A percentile compares a stretch with the other conserved stretches of the same genome.
phyloP scores from a whole-genome alignment of 2,329 filamentous ascomycete genomes.

The Trichophyton schoenleinii region DNA sequence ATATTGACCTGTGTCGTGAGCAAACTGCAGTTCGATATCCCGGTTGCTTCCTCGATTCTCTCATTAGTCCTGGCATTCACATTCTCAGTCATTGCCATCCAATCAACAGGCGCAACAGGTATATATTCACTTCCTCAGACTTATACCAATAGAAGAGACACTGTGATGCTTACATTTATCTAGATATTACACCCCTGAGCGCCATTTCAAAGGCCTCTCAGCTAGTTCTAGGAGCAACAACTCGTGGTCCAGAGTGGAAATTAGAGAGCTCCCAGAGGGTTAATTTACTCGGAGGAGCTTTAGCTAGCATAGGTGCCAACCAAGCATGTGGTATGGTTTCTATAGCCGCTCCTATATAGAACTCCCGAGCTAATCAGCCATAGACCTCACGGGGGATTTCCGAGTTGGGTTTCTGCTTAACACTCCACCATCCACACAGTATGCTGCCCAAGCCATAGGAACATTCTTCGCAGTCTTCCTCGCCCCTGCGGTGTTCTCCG shows the following conservation, averaged over 20 bases:
- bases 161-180: neutral
- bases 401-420: constrained; percentile 54
- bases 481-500: constrained; percentile 53
- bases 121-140: neutral
- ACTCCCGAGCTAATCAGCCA: constrained; percentile 21
- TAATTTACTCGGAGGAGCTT: constrained; percentile 49
- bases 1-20: constrained; percentile 4
- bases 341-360: constrained; percentile 24
- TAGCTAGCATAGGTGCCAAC: constrained; percentile 8
- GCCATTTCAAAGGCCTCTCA: constrained; percentile 57
- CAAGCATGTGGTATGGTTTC: constrained; percentile 9
- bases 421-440: constrained; percentile 53
- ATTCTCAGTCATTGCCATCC: constrained; percentile 11
- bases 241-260: constrained; percentile 34
- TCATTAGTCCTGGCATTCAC: constrained; percentile 7
- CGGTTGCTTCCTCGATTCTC: constrained; percentile 3
- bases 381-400: constrained; percentile 50
- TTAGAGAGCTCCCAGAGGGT: constrained; percentile 46
- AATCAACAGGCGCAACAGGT: constrained; percentile 15
- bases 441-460: constrained; percentile 52
- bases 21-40: constrained; percentile 8
- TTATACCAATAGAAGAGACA: neutral
- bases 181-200: constrained; percentile 51
- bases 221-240: constrained; percentile 52
- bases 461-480: constrained; percentile 54